phyloP scores from a whole-genome alignment of 2,329 filamentous ascomycete species.

The Beauveria scarabaeidicola region DNA sequence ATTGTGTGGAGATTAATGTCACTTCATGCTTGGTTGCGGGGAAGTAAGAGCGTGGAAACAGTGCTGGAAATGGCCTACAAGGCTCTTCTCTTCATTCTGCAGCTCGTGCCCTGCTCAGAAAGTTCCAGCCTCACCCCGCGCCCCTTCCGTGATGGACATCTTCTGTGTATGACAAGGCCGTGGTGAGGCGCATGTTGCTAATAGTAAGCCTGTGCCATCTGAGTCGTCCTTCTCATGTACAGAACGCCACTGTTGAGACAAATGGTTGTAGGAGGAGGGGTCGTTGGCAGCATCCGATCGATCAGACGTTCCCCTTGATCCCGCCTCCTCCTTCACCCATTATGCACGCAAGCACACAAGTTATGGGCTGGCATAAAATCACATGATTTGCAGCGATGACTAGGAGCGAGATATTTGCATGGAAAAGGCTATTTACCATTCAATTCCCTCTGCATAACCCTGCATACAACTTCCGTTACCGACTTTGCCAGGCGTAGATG shows the following conservation, averaged over 20 bases:
- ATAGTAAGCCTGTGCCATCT: background rate
- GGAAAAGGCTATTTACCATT: background rate
- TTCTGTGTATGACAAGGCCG: background rate
- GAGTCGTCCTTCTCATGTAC: background rate
- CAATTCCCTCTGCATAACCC: background rate
- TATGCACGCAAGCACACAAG: background rate
- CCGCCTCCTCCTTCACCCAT: background rate
- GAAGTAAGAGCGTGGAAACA: background rate
- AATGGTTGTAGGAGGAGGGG: background rate
- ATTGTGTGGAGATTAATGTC: conserved; percentile 6
- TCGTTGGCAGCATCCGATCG: background rate
- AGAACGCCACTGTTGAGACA: background rate
- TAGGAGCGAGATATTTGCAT: background rate
- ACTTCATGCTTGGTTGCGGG: background rate
- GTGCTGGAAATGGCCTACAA: background rate
- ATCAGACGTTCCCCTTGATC: background rate
- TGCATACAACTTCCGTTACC: background rate
- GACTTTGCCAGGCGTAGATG: background rate
- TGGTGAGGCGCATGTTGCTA: background rate
- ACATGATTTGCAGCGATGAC: background rate
- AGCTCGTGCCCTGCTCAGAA: background rate
- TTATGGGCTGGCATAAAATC: background rate
- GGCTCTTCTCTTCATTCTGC: background rate
- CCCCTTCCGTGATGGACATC: conserved; percentile 1
- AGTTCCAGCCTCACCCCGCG: background rate